A percentile compares a stretch with the other conserved stretches of the same genome.
These are phyloP conservation scores for Acrocalymma vagum DNA, from an alignment of 2,329 filamentous ascomycete genomes.

Conservation along the genomic window DNA sequence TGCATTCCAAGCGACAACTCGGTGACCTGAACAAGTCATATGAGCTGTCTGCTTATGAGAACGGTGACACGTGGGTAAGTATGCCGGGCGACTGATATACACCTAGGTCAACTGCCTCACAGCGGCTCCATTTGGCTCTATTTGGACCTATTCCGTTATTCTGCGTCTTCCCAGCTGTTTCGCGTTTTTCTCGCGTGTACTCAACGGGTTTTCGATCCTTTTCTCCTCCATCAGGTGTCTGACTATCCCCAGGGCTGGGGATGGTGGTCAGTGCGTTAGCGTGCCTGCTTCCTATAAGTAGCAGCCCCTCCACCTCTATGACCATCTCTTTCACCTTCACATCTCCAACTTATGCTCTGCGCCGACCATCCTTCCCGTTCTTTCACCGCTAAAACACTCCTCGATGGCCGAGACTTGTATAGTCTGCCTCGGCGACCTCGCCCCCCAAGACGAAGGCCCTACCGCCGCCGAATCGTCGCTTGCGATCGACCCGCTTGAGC, in stretches of 20 bases:
- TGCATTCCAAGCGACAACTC: slow-evolving; percentile 38
- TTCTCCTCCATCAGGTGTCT: slow-evolving; percentile 10
- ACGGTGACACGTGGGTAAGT: slow-evolving; percentile 45
- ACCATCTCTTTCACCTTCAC: slow-evolving; percentile 35
- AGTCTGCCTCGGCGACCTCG: slow-evolving; percentile 76
- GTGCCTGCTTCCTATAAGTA: slow-evolving; percentile 27
- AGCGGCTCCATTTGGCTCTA: slow-evolving; percentile 11
- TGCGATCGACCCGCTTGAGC: slow-evolving; percentile 34
- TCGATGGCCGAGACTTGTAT: slow-evolving; percentile 74
- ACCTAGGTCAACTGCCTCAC: slow-evolving; percentile 11
- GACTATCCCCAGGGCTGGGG: slow-evolving; percentile 30
- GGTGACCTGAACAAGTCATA: slow-evolving; percentile 37
- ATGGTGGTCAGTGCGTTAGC: slow-evolving; percentile 26
- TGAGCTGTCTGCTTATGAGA: slow-evolving; percentile 26
- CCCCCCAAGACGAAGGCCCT: slow-evolving; percentile 60
- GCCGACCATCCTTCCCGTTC: slow-evolving; percentile 29
- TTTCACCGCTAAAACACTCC: slow-evolving; percentile 26
- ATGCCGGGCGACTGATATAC: slow-evolving; percentile 24
- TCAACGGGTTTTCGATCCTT: background rate
- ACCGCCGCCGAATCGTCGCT: slow-evolving; percentile 34
- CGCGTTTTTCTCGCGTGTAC: background rate
- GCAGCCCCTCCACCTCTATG: slow-evolving; percentile 26
- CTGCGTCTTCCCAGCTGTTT: too few relatives aligned
- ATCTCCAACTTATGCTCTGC: slow-evolving; percentile 46
- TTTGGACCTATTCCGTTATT: slow-evolving; percentile 10